Conservation (phyloP, 2,329 filamentous ascomycete genomes). For the Botrytis galanthina region DNA sequence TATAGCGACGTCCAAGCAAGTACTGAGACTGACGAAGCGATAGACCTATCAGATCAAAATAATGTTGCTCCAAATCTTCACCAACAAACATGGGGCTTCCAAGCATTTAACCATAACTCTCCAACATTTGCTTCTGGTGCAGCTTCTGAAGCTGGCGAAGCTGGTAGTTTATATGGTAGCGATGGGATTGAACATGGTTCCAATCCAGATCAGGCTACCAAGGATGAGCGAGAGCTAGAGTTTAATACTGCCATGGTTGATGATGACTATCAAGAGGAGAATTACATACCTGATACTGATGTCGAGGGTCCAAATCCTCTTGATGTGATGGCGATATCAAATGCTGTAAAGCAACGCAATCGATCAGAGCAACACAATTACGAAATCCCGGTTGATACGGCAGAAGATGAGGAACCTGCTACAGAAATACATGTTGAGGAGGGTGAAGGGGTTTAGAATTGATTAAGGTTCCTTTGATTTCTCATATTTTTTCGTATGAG, state of each 20-base stretch:
- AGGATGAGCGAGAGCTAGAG: conserved; percentile 30
- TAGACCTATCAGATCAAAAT: conserved; percentile 31
- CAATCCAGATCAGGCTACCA: conserved; percentile 30
- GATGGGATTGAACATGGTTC: conserved; percentile 37
- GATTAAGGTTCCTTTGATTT: conserved; percentile 22
- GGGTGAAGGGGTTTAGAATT: conserved; percentile 33
- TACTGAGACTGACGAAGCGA: conserved; percentile 34
- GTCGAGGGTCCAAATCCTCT: conserved; percentile 29
- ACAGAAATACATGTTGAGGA: conserved; percentile 39
- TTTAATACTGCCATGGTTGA: conserved; percentile 30
- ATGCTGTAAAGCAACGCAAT: background rate
- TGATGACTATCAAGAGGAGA: conserved; percentile 27
- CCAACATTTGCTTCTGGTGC: conserved; percentile 30
- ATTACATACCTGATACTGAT: conserved; percentile 33
- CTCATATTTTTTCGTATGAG: background rate
- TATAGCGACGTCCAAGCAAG: conserved; percentile 31
- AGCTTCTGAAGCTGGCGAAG: conserved; percentile 31
- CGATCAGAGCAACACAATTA: conserved; percentile 3
- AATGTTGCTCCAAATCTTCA: conserved; percentile 17
- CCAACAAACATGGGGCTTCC: conserved; percentile 3
- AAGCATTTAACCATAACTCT: conserved; percentile 17
- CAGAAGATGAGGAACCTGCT: conserved; percentile 33
- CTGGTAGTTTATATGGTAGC: conserved; percentile 25
- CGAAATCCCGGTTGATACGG: conserved; percentile 22
- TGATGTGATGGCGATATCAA: conserved; percentile 9